Conservation (phyloP, 2,329 filamentous ascomycete genomes). For the Xylariaceae sp. region DNA sequence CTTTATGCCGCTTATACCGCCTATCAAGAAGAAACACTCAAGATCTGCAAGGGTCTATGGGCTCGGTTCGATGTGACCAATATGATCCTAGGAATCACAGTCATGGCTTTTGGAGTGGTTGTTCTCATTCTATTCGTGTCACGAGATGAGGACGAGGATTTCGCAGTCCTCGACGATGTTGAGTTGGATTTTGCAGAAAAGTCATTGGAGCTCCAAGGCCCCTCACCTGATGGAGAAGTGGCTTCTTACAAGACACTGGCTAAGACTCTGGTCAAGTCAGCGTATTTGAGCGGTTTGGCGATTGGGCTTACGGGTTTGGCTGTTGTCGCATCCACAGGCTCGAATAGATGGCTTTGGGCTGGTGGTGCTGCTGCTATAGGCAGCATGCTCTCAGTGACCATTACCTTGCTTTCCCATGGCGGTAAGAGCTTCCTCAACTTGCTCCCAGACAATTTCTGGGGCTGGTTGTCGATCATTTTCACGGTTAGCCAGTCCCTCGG, state of each 20-base stretch:
- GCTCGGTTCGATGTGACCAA: conserved; percentile 82
- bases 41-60: conserved; percentile 79
- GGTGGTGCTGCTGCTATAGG: conserved; percentile 39
- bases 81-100: conserved; percentile 73
- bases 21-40: conserved; percentile 75
- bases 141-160: conserved; percentile 49
- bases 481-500: conserved; percentile 84
- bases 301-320: conserved; percentile 32
- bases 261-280: conserved; percentile 36
- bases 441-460: conserved; percentile 74
- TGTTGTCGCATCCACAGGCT: conserved; percentile 32
- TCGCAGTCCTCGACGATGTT: conserved; percentile 47
- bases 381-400: conserved; percentile 38
- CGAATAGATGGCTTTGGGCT: conserved; percentile 38
- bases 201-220: conserved; percentile 47
- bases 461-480: conserved; percentile 76
- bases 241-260: conserved; percentile 35
- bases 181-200: conserved; percentile 57
- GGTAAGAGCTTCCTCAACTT: conserved; percentile 45
- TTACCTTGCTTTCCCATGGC: conserved; percentile 38
- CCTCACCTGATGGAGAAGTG: conserved; percentile 26
- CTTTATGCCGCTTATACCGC: conserved; percentile 56
- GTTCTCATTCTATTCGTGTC: conserved; percentile 69
- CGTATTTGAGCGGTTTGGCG: conserved; percentile 32
- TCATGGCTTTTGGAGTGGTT: conserved; percentile 63